Base-by-base conservation (phyloP, 2,329 filamentous ascomycete species). In the Alternaria sp. region DNA sequence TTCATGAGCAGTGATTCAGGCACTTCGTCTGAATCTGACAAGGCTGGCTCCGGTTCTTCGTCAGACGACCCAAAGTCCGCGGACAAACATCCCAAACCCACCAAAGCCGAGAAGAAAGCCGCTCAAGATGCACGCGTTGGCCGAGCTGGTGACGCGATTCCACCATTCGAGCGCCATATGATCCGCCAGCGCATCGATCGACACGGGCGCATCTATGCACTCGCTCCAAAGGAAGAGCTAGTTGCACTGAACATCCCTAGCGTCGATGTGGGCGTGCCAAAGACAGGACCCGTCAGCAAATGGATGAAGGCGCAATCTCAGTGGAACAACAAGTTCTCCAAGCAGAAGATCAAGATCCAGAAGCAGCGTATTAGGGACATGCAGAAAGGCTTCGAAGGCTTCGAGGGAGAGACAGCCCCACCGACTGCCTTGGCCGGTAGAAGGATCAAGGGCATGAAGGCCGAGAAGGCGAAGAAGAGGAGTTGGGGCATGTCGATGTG, bases 181-280 rank as follows among this genome's bases (percentile, higher is more conserved):
- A 94, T 99, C 65, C 90, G 96, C 9, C 93, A 99, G 77, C 86
- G 91, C 26, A 90, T 98, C 19, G 91, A 92, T 64, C 85, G 91
- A 2, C 89, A 95, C 74, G 96, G 96, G 6, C 85, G 86, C 12
- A 89, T 94, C 21, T 89, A 90, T 62, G 86, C 88, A 0, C 84
- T 99, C 6, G 85, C 88, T 0, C 84, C 89, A 0, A 85, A 88
- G 19, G 82, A 85, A 0, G 87, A 92, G 4, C 84, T 97, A 1
- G 84, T 87, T 0, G 85, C 91, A 68, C 67, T 97, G 80, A 81
- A 89, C 70, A 81, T 97, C 19, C 81, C 87, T 1, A 82, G 85
- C 1, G 83, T 86, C 6, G 85, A 90, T 1, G 86, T 98, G 21
- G 95, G 96, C 12, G 87, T 92, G 3, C 87, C 96, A 67, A 97